phyloP scores from a whole-genome alignment of 192 early-diverging fungal genomes.

The Pilaira anomala region DNA sequence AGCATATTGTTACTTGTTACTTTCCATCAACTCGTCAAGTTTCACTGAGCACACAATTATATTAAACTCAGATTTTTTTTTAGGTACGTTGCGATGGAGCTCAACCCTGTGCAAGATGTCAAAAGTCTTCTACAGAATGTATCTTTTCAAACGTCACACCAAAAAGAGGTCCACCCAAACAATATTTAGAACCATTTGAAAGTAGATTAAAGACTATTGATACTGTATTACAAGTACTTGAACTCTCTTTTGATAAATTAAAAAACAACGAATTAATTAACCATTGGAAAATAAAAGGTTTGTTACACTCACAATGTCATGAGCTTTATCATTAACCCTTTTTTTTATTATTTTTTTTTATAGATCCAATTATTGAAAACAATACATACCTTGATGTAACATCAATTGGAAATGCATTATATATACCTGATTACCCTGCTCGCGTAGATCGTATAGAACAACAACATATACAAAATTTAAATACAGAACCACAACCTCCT shows the following conservation, averaged over 20 bases:
- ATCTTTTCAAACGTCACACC: slow-evolving; percentile 27
- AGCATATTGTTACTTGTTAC: not conserved
- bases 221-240: slow-evolving; percentile 15
- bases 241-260: not conserved
- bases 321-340: too few relatives aligned
- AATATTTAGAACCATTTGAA: slow-evolving; percentile 31
- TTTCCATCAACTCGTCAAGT: slow-evolving; percentile 10
- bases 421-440: slow-evolving; percentile 18
- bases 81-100: slow-evolving; percentile 40
- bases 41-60: slow-evolving; percentile 4
- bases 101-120: slow-evolving; percentile 34
- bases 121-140: slow-evolving; percentile 25
- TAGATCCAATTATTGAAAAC: not conserved
- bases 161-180: slow-evolving; percentile 36
- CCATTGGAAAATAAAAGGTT: not conserved
- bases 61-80: not conserved
- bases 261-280: not conserved
- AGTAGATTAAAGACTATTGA: slow-evolving; percentile 26
- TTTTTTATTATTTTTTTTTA: too few relatives aligned
- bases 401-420: slow-evolving; percentile 19
- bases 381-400: slow-evolving; percentile 11
- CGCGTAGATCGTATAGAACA: slow-evolving; percentile 16
- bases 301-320: not conserved
- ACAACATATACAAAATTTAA: not conserved
- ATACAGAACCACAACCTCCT: slow-evolving; percentile 3